Base-by-base conservation (phyloP, 345 rosid genomes). In the Arabis alpina region DNA sequence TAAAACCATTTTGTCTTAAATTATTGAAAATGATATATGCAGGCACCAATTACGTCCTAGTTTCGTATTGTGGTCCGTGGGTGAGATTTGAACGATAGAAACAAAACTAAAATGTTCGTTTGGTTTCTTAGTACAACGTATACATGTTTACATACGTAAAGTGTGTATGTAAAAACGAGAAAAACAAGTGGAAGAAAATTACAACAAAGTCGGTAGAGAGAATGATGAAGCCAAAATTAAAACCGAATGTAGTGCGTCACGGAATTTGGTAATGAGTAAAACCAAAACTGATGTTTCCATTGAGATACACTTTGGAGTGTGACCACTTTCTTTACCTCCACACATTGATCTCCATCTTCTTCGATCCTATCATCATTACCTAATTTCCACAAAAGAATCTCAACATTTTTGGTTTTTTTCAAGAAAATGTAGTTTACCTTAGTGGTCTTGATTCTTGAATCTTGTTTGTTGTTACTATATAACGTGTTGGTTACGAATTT, bases 201-300 rank as follows among this genome's bases (percentile, higher is more conserved):
- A 70, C 44, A 63, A 49, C 53, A 65, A 72, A 64, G 44, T 16
- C 10, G 39, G 70, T 64, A 72, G 10, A 9, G 64, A 64, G 37
- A 72, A 12, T 56, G 65, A 55, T 27, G 65, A 15, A 55, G 3
- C 64, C 23, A 56, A 55, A 30, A 23, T 19, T 10, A 54, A 5
- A 42, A 34, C 37, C 37, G 37, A 34, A 34, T 34, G 0, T 34
- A 34, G 2, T 58, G 67, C 72, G 72, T 73, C 71, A 39, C n/a
- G 14, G 34, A 30, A 19, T n/a, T n/a, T 57, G 71, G 59, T 8
- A 55, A 64, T 72, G 50, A 72, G 40, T 36, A 36, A 32, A 53
- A 52, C 50, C 4, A 0, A 71, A 47, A 15, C 11, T 39, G 57
- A 54, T n/a, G 54, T 27, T 62, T 54, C 50, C 58, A 73, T 65